These are phyloP conservation scores for Marasmius tenuissimus DNA, from an alignment of 1,284 basidiomycete genomes.

Conservation along the genomic window DNA sequence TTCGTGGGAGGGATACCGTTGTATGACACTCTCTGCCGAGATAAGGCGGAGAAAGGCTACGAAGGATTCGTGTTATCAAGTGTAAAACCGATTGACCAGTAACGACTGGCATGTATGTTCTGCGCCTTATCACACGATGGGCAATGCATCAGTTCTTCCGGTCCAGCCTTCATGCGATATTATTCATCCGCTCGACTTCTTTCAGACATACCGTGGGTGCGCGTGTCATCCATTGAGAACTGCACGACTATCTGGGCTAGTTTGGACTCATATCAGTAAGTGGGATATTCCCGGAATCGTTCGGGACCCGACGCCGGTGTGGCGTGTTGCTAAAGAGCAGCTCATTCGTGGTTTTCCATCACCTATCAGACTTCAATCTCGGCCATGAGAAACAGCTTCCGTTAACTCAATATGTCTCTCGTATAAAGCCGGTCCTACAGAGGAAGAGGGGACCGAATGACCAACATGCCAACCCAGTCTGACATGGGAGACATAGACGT, in stretches of 20 bases:
- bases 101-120: too few relatives aligned
- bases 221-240: too few relatives aligned
- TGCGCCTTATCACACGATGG: too few relatives aligned
- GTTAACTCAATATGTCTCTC: neutral
- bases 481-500: conserved; percentile 16
- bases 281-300: too few relatives aligned
- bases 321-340: too few relatives aligned
- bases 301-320: too few relatives aligned
- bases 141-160: neutral
- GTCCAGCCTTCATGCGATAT: neutral
- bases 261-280: too few relatives aligned
- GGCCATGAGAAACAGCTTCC: neutral
- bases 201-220: too few relatives aligned
- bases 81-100: neutral
- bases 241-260: too few relatives aligned
- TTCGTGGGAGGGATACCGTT: conserved; percentile 21
- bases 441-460: neutral
- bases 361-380: neutral
- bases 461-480: too few relatives aligned
- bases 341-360: too few relatives aligned
- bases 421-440: neutral
- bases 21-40: conserved; percentile 17
- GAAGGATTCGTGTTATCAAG: neutral
- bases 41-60: conserved; percentile 17
- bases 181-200: too few relatives aligned